phyloP scores from a whole-genome alignment of 2,329 filamentous ascomycete species.

The Chaetoscypha palmicola region DNA sequence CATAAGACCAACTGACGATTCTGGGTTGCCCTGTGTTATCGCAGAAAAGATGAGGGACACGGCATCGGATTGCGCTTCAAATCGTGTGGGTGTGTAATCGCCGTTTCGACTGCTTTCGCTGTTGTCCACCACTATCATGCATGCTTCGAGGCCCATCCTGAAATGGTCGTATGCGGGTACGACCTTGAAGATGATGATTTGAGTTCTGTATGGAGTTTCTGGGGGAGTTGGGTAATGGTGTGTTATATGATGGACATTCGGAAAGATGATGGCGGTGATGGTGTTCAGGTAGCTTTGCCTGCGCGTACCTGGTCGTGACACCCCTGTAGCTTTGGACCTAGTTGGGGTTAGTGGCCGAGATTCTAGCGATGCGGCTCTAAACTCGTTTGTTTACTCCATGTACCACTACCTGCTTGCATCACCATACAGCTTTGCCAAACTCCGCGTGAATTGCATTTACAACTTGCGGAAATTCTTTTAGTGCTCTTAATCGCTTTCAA shows the following conservation, averaged over 20 bases:
- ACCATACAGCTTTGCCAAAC: too few species aligned
- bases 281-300: conserved; percentile 23
- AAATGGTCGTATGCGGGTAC: too few species aligned
- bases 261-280: conserved; percentile 10
- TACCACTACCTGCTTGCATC: too few species aligned
- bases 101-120: conserved; percentile 98
- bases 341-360: conserved; percentile 13
- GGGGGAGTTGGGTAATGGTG: conserved; percentile 1
- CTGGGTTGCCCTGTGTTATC: conserved; percentile 90
- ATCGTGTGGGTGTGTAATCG: conserved; percentile 84
- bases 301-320: conserved; percentile 22
- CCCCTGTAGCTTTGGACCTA: conserved; percentile 20
- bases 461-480: too few species aligned
- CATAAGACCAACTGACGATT: conserved; percentile 96
- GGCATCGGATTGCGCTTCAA: conserved; percentile 92
- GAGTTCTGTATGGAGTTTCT: background rate
- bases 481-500: too few species aligned
- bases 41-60: conserved; percentile 92
- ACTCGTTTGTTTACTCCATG: conserved; percentile 36
- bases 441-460: too few species aligned
- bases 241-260: conserved; percentile 1
- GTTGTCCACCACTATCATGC: conserved; percentile 99
- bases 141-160: conserved; percentile 99
- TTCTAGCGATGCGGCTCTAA: conserved; percentile 15
- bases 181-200: too few species aligned